These are phyloP conservation scores for Microbotryum lychnidis-dioicae DNA, from an alignment of 1,284 basidiomycete species.

Conservation along the genomic window DNA sequence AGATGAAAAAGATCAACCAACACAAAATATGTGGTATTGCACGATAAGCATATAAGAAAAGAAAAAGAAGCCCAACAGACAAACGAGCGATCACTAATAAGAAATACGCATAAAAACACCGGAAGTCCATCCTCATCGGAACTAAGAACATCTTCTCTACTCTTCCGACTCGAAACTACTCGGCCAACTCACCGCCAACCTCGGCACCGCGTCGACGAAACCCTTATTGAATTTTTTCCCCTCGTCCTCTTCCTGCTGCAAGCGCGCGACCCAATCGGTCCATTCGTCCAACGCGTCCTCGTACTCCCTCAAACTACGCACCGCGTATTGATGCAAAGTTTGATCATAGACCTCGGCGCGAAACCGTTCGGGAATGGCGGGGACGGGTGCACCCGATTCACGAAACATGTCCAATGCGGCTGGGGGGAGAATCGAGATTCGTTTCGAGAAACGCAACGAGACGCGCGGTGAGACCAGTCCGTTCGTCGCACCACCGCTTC, in stretches of 20 bases:
- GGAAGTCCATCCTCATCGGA: too few species aligned
- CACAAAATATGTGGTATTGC: too few species aligned
- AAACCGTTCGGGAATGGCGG: constrained; percentile 33
- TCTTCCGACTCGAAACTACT: constrained; percentile 35
- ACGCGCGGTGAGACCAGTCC: constrained; percentile 31
- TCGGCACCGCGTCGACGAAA: constrained; percentile 14
- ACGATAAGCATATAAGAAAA: too few species aligned
- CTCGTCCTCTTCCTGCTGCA: constrained; percentile 27
- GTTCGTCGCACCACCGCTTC: constrained; percentile 3
- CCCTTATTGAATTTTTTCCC: constrained; percentile 1
- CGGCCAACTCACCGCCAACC: constrained; percentile 8
- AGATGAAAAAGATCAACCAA: too few species aligned
- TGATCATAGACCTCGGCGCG: constrained; percentile 32
- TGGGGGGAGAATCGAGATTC: constrained; percentile 36
- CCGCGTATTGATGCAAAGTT: constrained; percentile 45
- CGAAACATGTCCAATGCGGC: constrained; percentile 35
- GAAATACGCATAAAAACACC: too few species aligned
- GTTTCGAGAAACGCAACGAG: constrained; percentile 36
- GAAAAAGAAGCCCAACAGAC: too few species aligned
- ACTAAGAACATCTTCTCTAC: too few species aligned
- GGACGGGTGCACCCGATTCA: constrained; percentile 30
- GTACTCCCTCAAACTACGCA: constrained; percentile 45
- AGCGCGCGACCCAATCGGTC: constrained; percentile 25
- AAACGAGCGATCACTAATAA: too few species aligned
- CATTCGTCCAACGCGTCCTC: constrained; percentile 42